These are phyloP conservation scores for Dovyalis caffra DNA, from an alignment of 345 rosid genomes.

Conservation along the genomic window DNA sequence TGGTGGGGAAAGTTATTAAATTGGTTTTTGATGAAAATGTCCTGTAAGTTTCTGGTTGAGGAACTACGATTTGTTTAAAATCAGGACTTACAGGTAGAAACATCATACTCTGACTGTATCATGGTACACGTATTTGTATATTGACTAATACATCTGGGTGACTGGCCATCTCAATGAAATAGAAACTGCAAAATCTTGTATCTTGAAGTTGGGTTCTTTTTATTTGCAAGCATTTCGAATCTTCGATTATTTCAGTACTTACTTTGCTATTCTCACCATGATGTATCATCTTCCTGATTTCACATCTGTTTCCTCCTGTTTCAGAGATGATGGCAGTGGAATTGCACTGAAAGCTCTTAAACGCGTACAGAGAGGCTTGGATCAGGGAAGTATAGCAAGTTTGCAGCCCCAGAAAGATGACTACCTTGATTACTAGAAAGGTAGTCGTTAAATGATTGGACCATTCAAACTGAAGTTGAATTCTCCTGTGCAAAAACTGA, in stretches of 20 bases:
- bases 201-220: no score
- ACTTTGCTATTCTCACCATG: background rate
- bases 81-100: no score
- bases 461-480: background rate
- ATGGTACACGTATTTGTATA: no score
- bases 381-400: constrained; percentile 59
- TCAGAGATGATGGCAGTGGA: constrained; percentile 93
- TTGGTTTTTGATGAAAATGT: background rate
- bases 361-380: constrained; percentile 78
- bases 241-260: constrained; percentile 1
- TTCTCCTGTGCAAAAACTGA: background rate
- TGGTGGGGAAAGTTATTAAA: background rate
- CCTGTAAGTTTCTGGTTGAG: background rate
- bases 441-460: constrained; percentile 22
- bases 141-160: no score
- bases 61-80: background rate
- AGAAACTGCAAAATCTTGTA: no score
- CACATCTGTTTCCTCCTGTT: no score
- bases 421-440: constrained; percentile 54
- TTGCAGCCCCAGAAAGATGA: constrained; percentile 52
- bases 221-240: background rate
- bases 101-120: no score
- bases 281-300: constrained; percentile 11
- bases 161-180: no score
- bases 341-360: constrained; percentile 68